These are phyloP conservation scores for Aspergillus sp. DNA, from an alignment of 2,329 filamentous ascomycete genomes.

Conservation along the genomic window DNA sequence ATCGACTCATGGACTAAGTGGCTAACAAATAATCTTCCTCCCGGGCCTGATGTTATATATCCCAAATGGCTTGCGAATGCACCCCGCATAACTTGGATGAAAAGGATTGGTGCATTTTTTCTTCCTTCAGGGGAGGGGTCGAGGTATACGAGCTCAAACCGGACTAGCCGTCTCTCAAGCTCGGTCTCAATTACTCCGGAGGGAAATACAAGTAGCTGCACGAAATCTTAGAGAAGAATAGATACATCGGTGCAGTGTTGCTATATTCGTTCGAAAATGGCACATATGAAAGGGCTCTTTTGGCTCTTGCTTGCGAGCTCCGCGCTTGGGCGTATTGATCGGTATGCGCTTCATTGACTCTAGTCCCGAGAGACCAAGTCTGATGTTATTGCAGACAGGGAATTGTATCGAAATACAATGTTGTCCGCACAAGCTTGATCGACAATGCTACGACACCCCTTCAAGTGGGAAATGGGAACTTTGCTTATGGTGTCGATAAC, in stretches of 20 bases:
- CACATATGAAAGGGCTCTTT: neutral
- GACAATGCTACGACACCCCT: conserved; percentile 14
- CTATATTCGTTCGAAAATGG: neutral
- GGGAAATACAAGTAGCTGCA: neutral
- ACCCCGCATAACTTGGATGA: too few relatives aligned
- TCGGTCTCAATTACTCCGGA: neutral
- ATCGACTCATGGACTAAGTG: neutral
- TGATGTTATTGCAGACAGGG: neutral
- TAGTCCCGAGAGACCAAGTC: neutral
- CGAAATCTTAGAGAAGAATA: neutral
- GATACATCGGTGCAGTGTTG: neutral
- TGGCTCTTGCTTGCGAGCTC: neutral
- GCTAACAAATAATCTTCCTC: neutral
- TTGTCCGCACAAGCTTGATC: conserved; percentile 10
- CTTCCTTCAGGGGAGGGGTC: neutral
- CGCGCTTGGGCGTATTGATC: conserved; percentile 1
- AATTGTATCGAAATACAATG: conserved; percentile 13
- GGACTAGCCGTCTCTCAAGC: neutral
- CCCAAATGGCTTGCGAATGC: too few relatives aligned
- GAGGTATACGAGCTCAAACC: neutral
- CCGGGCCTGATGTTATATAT: too few relatives aligned
- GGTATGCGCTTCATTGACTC: neutral
- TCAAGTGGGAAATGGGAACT: conserved; percentile 17
- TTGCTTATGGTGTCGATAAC: conserved; percentile 16
- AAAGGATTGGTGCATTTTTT: neutral